A percentile compares a stretch with the other conserved stretches of the same genome.
phyloP scores from a whole-genome alignment of 2,329 filamentous ascomycete genomes.

The Apiospora koreana region DNA sequence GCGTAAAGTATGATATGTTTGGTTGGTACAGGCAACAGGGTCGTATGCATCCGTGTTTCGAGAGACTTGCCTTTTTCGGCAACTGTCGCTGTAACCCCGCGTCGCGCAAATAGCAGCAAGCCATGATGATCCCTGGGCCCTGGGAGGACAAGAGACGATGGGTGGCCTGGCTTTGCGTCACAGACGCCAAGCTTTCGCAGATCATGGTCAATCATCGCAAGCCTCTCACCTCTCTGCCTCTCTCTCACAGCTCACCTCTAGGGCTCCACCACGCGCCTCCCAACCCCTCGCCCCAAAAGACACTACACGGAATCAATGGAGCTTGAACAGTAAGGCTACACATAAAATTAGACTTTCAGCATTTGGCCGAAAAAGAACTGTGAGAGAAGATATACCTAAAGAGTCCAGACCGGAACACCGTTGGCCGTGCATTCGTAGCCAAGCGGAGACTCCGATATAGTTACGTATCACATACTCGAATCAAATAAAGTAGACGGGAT shows the following conservation, averaged over 20 bases:
- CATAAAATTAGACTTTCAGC: neutral
- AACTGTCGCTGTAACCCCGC: conserved; percentile 8
- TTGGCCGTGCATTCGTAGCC: neutral
- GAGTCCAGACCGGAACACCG: conserved; percentile 1
- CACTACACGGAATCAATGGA: neutral
- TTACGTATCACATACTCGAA: neutral
- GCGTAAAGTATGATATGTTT: conserved; percentile 5
- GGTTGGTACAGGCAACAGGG: neutral
- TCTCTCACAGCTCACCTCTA: too few relatives aligned
- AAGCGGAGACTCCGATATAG: neutral
- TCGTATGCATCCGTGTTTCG: neutral
- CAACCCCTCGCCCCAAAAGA: conserved; percentile 1
- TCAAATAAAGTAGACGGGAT: neutral
- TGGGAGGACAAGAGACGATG: neutral
- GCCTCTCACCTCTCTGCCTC: neutral
- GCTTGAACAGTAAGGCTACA: neutral
- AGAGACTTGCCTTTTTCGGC: conserved; percentile 3
- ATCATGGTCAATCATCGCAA: conserved; percentile 12
- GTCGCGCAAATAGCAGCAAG: conserved; percentile 3
- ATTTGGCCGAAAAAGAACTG: neutral
- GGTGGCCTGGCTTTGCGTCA: conserved; percentile 13
- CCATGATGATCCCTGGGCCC: conserved; percentile 5
- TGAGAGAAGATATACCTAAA: neutral
- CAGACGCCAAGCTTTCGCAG: conserved; percentile 14
- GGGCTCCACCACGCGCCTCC: neutral